These are phyloP conservation scores for Coniochaeta prunicola DNA, from an alignment of 2,329 filamentous ascomycete species.

Conservation along the genomic window DNA sequence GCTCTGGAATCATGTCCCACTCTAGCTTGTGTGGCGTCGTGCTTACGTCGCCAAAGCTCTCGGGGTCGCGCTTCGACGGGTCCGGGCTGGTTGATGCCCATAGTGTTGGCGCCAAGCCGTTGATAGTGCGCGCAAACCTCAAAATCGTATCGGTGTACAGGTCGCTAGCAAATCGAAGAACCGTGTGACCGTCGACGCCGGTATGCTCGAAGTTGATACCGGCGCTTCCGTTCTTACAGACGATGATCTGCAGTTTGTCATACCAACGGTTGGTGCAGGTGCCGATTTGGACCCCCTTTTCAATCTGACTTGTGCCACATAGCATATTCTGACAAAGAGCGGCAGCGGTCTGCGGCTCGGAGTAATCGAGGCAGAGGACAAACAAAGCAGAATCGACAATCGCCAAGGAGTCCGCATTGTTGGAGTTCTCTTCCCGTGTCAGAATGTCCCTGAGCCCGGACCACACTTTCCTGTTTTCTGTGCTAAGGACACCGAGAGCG, in stretches of 20 bases:
- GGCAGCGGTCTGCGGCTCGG: slow-evolving; percentile 71
- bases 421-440: slow-evolving; percentile 77
- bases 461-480: slow-evolving; percentile 95
- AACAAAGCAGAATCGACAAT: slow-evolving; percentile 95
- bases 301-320: slow-evolving; percentile 85
- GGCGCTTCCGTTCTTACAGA: slow-evolving; percentile 96
- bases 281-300: slow-evolving; percentile 89
- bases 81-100: slow-evolving; percentile 91
- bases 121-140: slow-evolving; percentile 90
- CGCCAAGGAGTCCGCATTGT: slow-evolving; percentile 91
- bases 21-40: slow-evolving; percentile 94
- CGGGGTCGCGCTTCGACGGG: slow-evolving; percentile 83
- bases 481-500: slow-evolving; percentile 86
- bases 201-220: slow-evolving; percentile 99
- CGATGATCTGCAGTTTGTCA: slow-evolving; percentile 97
- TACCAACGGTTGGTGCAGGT: slow-evolving; percentile 99
- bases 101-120: slow-evolving; percentile 81
- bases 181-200: slow-evolving; percentile 94
- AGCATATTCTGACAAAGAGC: slow-evolving; percentile 98
- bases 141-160: slow-evolving; percentile 97
- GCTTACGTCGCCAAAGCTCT: slow-evolving; percentile 86
- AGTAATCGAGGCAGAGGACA: slow-evolving; percentile 86
- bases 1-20: slow-evolving; percentile 93
- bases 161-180: slow-evolving; percentile 91
- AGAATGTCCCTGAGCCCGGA: slow-evolving; percentile 83